phyloP scores from a whole-genome alignment of 768 basidiomycete genomes.

The Cyathus striatus region DNA sequence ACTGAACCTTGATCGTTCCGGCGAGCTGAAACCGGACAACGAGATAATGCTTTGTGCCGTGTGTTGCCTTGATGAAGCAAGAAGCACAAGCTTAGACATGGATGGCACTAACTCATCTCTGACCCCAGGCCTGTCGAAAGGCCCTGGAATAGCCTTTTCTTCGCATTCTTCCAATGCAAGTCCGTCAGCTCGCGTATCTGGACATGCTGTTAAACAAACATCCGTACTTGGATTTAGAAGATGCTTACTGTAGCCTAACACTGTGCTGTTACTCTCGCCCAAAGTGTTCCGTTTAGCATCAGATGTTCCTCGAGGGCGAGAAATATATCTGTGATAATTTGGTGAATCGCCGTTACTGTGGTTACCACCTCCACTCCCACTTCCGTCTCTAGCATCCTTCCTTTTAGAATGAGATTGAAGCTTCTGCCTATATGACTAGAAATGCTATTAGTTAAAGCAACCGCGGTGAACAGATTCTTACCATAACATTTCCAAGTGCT shows the following conservation, averaged over 20 bases:
- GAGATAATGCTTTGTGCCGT: too few relatives aligned
- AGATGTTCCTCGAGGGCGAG: slow-evolving; percentile 68
- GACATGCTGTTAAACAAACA: too few relatives aligned
- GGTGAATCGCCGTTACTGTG: slow-evolving; percentile 26
- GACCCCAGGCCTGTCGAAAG: too few relatives aligned
- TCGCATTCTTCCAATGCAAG: too few relatives aligned
- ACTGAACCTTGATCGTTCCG: too few relatives aligned
- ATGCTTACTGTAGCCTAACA: slow-evolving; percentile 8
- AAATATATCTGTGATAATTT: slow-evolving; percentile 29
- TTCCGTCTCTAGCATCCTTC: slow-evolving; percentile 37
- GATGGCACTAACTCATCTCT: too few relatives aligned
- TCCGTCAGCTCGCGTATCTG: too few relatives aligned
- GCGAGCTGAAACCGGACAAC: too few relatives aligned
- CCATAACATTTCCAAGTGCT: slow-evolving; percentile 82
- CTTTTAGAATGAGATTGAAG: slow-evolving; percentile 54
- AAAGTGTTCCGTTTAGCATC: slow-evolving; percentile 53
- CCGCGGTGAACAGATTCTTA: slow-evolving; percentile 22
- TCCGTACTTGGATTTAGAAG: too few relatives aligned
- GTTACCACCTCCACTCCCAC: slow-evolving; percentile 27
- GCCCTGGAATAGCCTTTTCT: too few relatives aligned
- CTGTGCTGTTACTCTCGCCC: slow-evolving; percentile 13
- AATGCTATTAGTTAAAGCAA: slow-evolving; percentile 6
- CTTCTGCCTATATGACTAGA: slow-evolving; percentile 75
- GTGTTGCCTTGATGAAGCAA: too few relatives aligned
- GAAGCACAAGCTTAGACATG: too few relatives aligned